These are phyloP conservation scores for Serpula lacrymans DNA, from an alignment of 768 basidiomycete species.

Conservation along the genomic window DNA sequence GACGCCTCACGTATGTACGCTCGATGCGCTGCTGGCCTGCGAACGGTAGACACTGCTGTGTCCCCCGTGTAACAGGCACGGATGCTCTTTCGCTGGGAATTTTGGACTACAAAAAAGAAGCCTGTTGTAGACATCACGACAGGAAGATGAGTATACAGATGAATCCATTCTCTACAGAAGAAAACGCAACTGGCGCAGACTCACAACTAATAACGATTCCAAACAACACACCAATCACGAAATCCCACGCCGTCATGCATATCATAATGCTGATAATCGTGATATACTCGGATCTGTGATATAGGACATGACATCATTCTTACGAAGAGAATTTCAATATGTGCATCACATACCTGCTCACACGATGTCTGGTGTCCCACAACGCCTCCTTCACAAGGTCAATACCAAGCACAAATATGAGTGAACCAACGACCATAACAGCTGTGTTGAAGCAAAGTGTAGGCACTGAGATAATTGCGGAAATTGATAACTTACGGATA, in stretches of 20 bases:
- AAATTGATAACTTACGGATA: conserved; percentile 67
- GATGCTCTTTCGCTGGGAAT: conserved; percentile 81
- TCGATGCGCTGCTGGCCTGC: conserved; percentile 82
- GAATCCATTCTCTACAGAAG: neutral
- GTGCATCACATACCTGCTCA: conserved; percentile 55
- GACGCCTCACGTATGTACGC: conserved; percentile 92
- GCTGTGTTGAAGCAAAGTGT: conserved; percentile 41
- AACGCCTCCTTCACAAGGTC: conserved; percentile 94
- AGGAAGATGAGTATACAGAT: neutral
- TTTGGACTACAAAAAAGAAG: conserved; percentile 96
- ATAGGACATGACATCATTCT: neutral
- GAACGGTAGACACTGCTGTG: conserved; percentile 84
- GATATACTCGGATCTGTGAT: conserved; percentile 66
- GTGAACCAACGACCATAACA: conserved; percentile 84
- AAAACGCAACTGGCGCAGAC: conserved; percentile 18
- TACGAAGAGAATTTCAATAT: neutral
- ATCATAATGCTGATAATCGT: conserved; percentile 85
- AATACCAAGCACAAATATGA: conserved; percentile 93
- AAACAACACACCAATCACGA: conserved; percentile 89
- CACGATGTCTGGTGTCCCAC: conserved; percentile 92
- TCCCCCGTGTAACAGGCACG: conserved; percentile 81
- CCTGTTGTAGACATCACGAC: conserved; percentile 36
- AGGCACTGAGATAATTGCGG: too few species aligned
- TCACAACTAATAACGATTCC: conserved; percentile 89
- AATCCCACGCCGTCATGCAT: conserved; percentile 93